Conservation (phyloP, 306 rosid genomes). For the Prunus mongolica region DNA sequence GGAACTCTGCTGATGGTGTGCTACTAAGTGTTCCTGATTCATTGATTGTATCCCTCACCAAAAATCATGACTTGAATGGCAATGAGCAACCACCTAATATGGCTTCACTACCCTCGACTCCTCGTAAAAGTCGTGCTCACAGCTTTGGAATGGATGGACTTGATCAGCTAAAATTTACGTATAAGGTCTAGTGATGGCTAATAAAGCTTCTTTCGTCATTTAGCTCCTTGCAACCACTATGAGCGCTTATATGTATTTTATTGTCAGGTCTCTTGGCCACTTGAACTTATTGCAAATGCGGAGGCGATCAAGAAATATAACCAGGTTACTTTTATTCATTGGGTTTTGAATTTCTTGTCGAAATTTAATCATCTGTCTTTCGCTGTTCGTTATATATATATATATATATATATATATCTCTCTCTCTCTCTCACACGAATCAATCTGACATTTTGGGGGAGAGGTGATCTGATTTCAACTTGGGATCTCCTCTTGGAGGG, state of each 20-base stretch:
- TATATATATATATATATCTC: too few relatives aligned
- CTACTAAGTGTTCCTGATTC: constrained; percentile 89
- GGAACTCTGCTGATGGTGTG: constrained; percentile 86
- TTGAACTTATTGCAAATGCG: constrained; percentile 86
- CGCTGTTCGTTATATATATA: neutral
- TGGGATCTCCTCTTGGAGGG: neutral
- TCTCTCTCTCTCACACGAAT: neutral
- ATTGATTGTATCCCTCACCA: constrained; percentile 65
- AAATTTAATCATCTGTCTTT: constrained; percentile 6
- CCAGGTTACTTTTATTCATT: constrained; percentile 50
- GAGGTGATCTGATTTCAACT: neutral
- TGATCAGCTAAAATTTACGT: constrained; percentile 76
- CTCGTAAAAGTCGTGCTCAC: constrained; percentile 46
- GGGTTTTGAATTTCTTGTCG: neutral
- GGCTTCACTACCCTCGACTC: constrained; percentile 42
- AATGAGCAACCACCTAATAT: constrained; percentile 55
- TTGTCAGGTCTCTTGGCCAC: constrained; percentile 95
- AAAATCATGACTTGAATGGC: constrained; percentile 41
- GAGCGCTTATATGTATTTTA: constrained; percentile 7
- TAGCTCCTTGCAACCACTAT: neutral
- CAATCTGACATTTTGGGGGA: neutral
- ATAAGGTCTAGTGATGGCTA: constrained; percentile 53
- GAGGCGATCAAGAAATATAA: constrained; percentile 95
- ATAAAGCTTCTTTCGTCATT: neutral
- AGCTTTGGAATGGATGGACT: constrained; percentile 86